These are phyloP conservation scores for Colletotrichum phormii DNA, from an alignment of 2,329 filamentous ascomycete genomes.

Conservation along the genomic window DNA sequence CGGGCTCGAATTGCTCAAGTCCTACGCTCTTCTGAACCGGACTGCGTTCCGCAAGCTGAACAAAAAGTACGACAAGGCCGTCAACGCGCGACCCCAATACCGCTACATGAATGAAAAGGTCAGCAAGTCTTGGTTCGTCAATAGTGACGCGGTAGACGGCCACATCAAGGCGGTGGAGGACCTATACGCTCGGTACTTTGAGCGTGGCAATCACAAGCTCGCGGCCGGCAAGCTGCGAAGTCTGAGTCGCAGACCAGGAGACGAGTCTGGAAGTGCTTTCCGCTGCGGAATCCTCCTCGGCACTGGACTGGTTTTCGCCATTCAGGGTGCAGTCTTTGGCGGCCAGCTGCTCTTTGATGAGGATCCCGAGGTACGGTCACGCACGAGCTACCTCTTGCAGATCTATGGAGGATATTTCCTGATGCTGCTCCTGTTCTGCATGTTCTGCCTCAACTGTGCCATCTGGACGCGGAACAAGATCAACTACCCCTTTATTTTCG, in stretches of 20 bases:
- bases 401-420: slow-evolving; percentile 95
- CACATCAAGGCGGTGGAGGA: slow-evolving; percentile 88
- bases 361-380: slow-evolving; percentile 59
- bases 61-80: slow-evolving; percentile 97
- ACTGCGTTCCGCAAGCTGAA: slow-evolving; percentile 97
- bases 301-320: slow-evolving; percentile 71
- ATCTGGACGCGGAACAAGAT: slow-evolving; percentile 88
- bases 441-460: slow-evolving; percentile 89
- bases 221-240: slow-evolving; percentile 88
- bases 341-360: slow-evolving; percentile 61
- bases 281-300: slow-evolving; percentile 75
- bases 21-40: slow-evolving; percentile 88
- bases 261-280: slow-evolving; percentile 69
- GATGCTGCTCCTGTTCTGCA: slow-evolving; percentile 79
- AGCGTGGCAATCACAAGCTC: slow-evolving; percentile 91
- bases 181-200: slow-evolving; percentile 94
- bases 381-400: slow-evolving; percentile 81
- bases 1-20: slow-evolving; percentile 89
- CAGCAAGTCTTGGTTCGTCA: slow-evolving; percentile 90
- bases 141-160: slow-evolving; percentile 84
- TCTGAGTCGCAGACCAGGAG: slow-evolving; percentile 68
- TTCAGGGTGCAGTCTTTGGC: slow-evolving; percentile 75
- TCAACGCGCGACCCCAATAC: slow-evolving; percentile 80
- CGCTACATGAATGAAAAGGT: slow-evolving; percentile 93
- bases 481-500: slow-evolving; percentile 97